Percentiles rank a stretch among this genome's conserved stretches.
phyloP scores from a whole-genome alignment of 768 basidiomycete species.

The Rhizopogon vinicolor region DNA sequence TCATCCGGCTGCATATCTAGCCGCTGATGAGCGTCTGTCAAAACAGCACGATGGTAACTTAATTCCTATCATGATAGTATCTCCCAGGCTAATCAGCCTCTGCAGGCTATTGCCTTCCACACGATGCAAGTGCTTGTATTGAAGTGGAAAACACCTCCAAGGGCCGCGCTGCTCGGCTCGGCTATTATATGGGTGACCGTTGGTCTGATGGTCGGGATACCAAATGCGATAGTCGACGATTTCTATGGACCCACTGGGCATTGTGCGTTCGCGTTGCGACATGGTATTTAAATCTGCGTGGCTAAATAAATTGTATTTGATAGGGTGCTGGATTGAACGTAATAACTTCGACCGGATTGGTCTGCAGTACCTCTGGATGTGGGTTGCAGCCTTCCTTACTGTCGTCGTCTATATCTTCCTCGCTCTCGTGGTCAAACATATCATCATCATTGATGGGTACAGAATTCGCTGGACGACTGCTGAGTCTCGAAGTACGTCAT shows the following conservation, averaged over 20 bases:
- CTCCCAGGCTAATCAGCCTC: background rate
- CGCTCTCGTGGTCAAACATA: slow-evolving; percentile 36
- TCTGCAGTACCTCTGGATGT: slow-evolving; percentile 51
- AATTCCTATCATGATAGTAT: background rate
- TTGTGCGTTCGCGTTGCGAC: slow-evolving; percentile 24
- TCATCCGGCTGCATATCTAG: background rate
- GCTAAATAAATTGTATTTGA: background rate
- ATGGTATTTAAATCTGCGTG: background rate
- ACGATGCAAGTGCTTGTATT: slow-evolving; percentile 37
- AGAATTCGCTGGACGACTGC: slow-evolving; percentile 13
- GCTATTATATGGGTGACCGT: slow-evolving; percentile 35
- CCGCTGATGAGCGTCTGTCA: background rate
- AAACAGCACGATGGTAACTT: slow-evolving; percentile 14
- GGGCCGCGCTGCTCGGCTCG: slow-evolving; percentile 28
- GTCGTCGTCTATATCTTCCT: slow-evolving; percentile 40
- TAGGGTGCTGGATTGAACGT: slow-evolving; percentile 50
- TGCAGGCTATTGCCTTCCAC: slow-evolving; percentile 33
- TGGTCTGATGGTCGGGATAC: slow-evolving; percentile 35
- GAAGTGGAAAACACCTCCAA: slow-evolving; percentile 23
- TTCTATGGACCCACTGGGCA: slow-evolving; percentile 42
- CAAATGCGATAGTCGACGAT: slow-evolving; percentile 23
- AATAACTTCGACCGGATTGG: slow-evolving; percentile 35
- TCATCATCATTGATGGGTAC: slow-evolving; percentile 29
- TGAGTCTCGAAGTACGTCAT: slow-evolving; percentile 3
- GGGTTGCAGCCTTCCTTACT: slow-evolving; percentile 40